Percentiles rank a stretch among this genome's conserved stretches.
Conservation (phyloP, 305 asterid genomes). For the Rubia peregrina region DNA sequence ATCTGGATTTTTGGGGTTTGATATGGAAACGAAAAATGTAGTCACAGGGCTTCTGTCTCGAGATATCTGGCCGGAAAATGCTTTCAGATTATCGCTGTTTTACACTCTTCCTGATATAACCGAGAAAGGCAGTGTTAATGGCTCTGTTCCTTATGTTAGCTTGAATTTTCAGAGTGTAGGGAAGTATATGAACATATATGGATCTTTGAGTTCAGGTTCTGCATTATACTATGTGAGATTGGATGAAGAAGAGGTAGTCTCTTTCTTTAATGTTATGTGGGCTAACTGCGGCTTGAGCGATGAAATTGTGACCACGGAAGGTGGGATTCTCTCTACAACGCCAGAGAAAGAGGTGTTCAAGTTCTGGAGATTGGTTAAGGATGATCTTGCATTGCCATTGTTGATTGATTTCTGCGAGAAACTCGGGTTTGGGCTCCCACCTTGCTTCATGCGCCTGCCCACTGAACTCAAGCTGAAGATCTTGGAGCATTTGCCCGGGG, state of each 20-base stretch:
- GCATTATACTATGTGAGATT: conserved; percentile 28
- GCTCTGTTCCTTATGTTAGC: conserved; percentile 12
- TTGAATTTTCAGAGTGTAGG: conserved; percentile 66
- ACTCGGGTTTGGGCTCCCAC: conserved; percentile 61
- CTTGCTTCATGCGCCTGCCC: conserved; percentile 70
- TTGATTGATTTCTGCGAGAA: conserved; percentile 70
- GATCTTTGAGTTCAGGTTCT: conserved; percentile 34
- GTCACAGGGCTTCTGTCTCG: conserved; percentile 29
- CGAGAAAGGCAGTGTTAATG: conserved; percentile 2
- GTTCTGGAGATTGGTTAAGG: conserved; percentile 79
- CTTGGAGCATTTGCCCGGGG: conserved; percentile 56
- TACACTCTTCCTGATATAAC: conserved; percentile 54
- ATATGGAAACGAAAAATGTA: conserved; percentile 27
- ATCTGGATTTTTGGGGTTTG: conserved; percentile 66
- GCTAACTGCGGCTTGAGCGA: conserved; percentile 56
- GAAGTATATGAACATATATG: conserved; percentile 46
- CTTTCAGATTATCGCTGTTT: conserved; percentile 32
- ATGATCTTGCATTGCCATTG: conserved; percentile 67
- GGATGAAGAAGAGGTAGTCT: conserved; percentile 49
- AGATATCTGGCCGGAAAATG: conserved; percentile 34
- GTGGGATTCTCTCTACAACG: conserved; percentile 17
- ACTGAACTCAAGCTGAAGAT: conserved; percentile 71
- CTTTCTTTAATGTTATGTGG: conserved; percentile 70
- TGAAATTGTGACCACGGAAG: conserved; percentile 18
- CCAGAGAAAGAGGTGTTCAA: conserved; percentile 60